These are phyloP conservation scores for Stephanodiscus triporus DNA, from an alignment of 108 stramenopile species.

Conservation along the genomic window DNA sequence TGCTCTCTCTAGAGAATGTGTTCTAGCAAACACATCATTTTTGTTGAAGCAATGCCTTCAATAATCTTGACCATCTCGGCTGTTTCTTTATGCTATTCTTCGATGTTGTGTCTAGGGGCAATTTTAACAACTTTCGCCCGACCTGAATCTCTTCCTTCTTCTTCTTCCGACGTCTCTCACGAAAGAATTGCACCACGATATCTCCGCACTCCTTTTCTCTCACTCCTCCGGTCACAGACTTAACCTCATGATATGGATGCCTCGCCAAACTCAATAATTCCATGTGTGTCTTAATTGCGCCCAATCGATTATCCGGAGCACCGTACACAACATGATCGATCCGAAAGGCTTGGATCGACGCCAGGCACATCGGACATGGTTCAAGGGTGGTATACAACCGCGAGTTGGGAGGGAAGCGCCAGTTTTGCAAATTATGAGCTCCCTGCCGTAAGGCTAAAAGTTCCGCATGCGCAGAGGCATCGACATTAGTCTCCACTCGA, in stretches of 20 bases:
- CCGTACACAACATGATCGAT: slow-evolving; percentile 80
- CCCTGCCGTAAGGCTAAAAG: slow-evolving; percentile 70
- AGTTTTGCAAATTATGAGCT: slow-evolving; percentile 60
- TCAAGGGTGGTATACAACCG: slow-evolving; percentile 88
- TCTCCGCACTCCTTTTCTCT: slow-evolving; percentile 59
- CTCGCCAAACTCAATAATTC: slow-evolving; percentile 60
- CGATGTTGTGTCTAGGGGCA: not conserved
- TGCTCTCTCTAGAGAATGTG: too few relatives aligned
- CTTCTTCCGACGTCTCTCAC: slow-evolving; percentile 48
- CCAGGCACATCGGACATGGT: slow-evolving; percentile 89
- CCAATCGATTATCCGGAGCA: slow-evolving; percentile 78
- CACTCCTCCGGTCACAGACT: slow-evolving; percentile 66
- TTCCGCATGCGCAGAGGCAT: slow-evolving; percentile 92
- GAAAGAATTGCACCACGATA: slow-evolving; percentile 79
- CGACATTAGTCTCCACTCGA: slow-evolving; percentile 69
- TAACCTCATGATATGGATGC: slow-evolving; percentile 85
- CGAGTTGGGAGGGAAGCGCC: slow-evolving; percentile 72
- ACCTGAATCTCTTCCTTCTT: slow-evolving; percentile 8
- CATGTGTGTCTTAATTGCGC: slow-evolving; percentile 75
- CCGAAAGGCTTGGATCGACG: slow-evolving; percentile 87
- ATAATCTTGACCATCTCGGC: not conserved
- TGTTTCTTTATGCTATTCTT: not conserved
- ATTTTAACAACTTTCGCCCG: not conserved
- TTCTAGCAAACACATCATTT: not conserved
- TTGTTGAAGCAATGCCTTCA: not conserved